Evolutionary conservation across 78 protist genomes (phyloP), one percentile per base, ranked within the genome.

Genomic region (Speleostelium caveatum): DNA sequence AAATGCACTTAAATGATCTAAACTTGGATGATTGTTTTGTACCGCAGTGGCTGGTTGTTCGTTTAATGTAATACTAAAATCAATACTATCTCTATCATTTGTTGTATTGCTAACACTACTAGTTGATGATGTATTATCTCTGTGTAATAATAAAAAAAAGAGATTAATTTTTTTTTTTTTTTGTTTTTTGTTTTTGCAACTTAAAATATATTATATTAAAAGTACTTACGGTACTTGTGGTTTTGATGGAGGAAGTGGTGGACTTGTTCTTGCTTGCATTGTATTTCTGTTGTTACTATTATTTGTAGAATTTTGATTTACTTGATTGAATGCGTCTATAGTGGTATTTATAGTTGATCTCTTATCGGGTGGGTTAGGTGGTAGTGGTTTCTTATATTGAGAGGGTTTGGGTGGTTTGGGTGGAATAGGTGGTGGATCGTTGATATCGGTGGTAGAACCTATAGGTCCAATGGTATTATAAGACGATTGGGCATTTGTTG

Each of bases 1-100:
- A 28, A 83, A 83, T 39, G 39, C 60, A 22, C 42, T 30, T 0
- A 83, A 41, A 33, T 83, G 90, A 28, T 83, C 90, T 6, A 83
- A 56, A 19, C 51, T 42, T 53, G 90, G 90, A 32, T 83, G 78
- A 58, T 36, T 8, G 30, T 30, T 62, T 4, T 32, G 12, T 17
- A 58, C 7, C 5, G 63, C 7, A 5, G 63, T 14, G 16, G 6
- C 16, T 14, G 63, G 16, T 58, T 58, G 19, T n/a, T 49, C 56
- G 1, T 32, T 45, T 33, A 49, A n/a, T 28, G 33, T 51, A 2
- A 71, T 39, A 30, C 63, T 71, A 16, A 49, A 28, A 12, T 17
- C 26, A 65, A 36, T 65, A 41, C 8, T 42, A 2, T 19, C 32
- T 19, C 30, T 58, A 58, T 68, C 58, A 2, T 10, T 36, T 42